These are phyloP conservation scores for Canavalia gladiata DNA, from an alignment of 306 rosid species.

Conservation along the genomic window DNA sequence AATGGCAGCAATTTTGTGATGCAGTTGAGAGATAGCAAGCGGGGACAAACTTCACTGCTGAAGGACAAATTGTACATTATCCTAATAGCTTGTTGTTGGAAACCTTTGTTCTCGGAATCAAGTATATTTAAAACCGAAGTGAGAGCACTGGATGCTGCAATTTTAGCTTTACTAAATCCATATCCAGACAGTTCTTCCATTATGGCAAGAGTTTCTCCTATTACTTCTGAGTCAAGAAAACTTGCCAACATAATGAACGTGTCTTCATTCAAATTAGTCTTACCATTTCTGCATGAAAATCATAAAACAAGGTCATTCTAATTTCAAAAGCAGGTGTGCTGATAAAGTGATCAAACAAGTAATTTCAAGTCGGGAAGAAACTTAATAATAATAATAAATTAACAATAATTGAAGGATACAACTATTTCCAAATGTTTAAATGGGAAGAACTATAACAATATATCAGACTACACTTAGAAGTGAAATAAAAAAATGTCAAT, in stretches of 20 bases:
- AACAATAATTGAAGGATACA: background rate
- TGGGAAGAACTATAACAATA: slow-evolving; percentile 11
- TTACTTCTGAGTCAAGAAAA: slow-evolving; percentile 69
- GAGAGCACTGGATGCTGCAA: slow-evolving; percentile 66
- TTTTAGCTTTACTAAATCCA: slow-evolving; percentile 51
- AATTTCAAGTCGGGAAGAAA: slow-evolving; percentile 24
- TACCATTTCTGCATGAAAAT: slow-evolving; percentile 62
- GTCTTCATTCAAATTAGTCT: slow-evolving; percentile 58
- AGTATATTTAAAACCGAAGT: slow-evolving; percentile 61
- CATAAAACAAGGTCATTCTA: slow-evolving; percentile 4
- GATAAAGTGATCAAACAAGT: slow-evolving; percentile 34
- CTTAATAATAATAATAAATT: too few relatives aligned
- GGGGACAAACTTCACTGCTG: slow-evolving; percentile 54
- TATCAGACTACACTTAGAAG: slow-evolving; percentile 23
- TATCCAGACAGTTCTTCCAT: slow-evolving; percentile 74
- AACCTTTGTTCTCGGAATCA: slow-evolving; percentile 55
- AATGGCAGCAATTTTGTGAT: slow-evolving; percentile 73
- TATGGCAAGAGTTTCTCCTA: slow-evolving; percentile 69
- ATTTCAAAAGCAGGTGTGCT: slow-evolving; percentile 23
- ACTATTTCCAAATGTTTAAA: slow-evolving; percentile 16
- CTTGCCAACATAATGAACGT: slow-evolving; percentile 58
- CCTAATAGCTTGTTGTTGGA: slow-evolving; percentile 65
- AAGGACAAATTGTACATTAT: slow-evolving; percentile 67
- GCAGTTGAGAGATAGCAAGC: slow-evolving; percentile 63
- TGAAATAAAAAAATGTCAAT: slow-evolving; percentile 26